phyloP scores from a whole-genome alignment of 768 basidiomycete species.

The Leucosporidium creatinivorum region DNA sequence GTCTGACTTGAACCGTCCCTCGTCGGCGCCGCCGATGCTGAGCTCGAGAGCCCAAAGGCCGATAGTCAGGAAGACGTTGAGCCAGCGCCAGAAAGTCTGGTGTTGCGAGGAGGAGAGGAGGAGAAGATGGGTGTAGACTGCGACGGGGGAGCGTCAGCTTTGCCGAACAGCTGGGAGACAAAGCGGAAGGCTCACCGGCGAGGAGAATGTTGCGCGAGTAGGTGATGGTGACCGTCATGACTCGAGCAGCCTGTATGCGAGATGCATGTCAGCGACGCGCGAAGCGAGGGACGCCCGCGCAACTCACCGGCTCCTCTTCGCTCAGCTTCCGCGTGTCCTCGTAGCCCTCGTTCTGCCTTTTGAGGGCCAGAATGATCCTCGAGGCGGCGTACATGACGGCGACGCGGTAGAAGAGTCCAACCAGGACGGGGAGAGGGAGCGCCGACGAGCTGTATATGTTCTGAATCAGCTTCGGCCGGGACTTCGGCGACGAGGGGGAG shows the following conservation, averaged over 20 bases:
- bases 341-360: conserved; percentile 33
- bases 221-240: conserved; percentile 33
- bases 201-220: conserved; percentile 32
- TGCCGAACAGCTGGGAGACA: not conserved
- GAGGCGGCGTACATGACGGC: conserved; percentile 35
- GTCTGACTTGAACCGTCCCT: conserved; percentile 1
- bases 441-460: conserved; percentile 26
- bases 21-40: conserved; percentile 21
- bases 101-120: conserved; percentile 15
- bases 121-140: conserved; percentile 31
- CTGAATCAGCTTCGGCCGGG: not conserved
- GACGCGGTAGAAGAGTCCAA: conserved; percentile 34
- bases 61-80: conserved; percentile 29
- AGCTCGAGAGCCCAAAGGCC: conserved; percentile 35
- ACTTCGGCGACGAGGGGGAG: not conserved
- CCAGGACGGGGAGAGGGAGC: conserved; percentile 37
- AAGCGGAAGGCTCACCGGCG: conserved; percentile 21
- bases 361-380: conserved; percentile 33
- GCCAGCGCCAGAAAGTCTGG: conserved; percentile 35
- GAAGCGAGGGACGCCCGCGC: no score
- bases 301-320: conserved; percentile 31
- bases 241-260: conserved; percentile 6
- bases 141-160: not conserved
- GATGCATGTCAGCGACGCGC: not conserved
- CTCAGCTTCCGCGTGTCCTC: conserved; percentile 17